These are phyloP conservation scores for Avena eriantha DNA, from an alignment of 176 grass and related monocot genomes.

Conservation along the genomic window DNA sequence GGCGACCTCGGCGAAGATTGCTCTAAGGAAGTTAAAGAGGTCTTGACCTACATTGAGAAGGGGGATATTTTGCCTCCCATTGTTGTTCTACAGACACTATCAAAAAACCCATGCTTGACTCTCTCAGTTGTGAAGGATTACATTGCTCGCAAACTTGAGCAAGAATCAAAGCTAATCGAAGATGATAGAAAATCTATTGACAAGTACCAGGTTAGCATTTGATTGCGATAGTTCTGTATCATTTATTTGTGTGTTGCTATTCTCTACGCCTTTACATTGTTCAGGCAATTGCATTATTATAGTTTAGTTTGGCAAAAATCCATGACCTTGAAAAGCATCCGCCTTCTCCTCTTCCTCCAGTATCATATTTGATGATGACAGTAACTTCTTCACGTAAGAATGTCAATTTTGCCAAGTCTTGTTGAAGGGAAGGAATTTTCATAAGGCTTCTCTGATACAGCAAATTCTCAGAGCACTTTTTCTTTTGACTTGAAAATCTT, in stretches of 20 bases:
- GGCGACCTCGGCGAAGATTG: slow-evolving; percentile 91
- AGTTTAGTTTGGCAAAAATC: slow-evolving; percentile 18
- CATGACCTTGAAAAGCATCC: neutral
- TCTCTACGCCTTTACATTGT: neutral
- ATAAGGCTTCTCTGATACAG: slow-evolving; percentile 14
- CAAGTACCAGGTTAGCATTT: slow-evolving; percentile 88
- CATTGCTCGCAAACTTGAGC: slow-evolving; percentile 92
- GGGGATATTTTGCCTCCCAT: slow-evolving; percentile 93
- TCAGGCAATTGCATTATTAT: neutral
- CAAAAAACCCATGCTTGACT: slow-evolving; percentile 82
- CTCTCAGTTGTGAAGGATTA: slow-evolving; percentile 97
- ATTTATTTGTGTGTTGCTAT: neutral
- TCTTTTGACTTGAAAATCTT: neutral
- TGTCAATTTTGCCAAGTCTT: neutral
- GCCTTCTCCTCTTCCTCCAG: neutral
- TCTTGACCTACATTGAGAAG: slow-evolving; percentile 89
- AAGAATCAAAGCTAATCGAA: slow-evolving; percentile 95
- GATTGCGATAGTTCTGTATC: neutral
- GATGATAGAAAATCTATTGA: slow-evolving; percentile 86
- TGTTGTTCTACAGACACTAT: slow-evolving; percentile 86
- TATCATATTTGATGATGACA: neutral
- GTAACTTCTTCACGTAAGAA: neutral
- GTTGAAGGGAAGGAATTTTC: neutral
- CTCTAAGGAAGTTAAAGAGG: slow-evolving; percentile 96
- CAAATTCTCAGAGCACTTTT: neutral